phyloP scores from a whole-genome alignment of 2,329 filamentous ascomycete species.

The Epichloe brachyelytri region DNA sequence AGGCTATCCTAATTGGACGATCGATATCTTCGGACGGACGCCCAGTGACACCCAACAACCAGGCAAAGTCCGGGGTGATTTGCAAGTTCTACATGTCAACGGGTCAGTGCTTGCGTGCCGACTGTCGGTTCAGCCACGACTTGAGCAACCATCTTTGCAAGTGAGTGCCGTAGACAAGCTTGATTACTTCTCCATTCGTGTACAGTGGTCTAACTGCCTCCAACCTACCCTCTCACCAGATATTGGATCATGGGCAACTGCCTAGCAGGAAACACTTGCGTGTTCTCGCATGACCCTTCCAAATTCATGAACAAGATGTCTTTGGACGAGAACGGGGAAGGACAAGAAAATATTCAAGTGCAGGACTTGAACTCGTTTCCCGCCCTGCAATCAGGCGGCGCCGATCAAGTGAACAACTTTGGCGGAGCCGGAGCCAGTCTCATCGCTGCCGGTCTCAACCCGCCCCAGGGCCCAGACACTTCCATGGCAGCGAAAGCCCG shows the following conservation, averaged over 20 bases:
- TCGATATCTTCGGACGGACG: constrained; percentile 67
- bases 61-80: constrained; percentile 73
- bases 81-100: constrained; percentile 96
- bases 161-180: constrained; percentile 41
- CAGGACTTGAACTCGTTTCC: constrained; percentile 82
- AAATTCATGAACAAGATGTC: constrained; percentile 71
- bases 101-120: constrained; percentile 87
- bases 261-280: constrained; percentile 82
- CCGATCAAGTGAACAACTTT: constrained; percentile 44
- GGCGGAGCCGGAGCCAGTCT: constrained; percentile 36
- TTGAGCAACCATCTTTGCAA: constrained; percentile 95
- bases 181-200: neutral
- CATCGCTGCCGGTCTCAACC: constrained; percentile 40
- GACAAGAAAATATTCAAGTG: constrained; percentile 60
- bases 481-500: constrained; percentile 47
- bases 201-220: neutral
- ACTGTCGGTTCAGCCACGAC: constrained; percentile 95
- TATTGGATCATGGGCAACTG: constrained; percentile 97
- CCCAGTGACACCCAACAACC: constrained; percentile 62
- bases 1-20: constrained; percentile 72
- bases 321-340: constrained; percentile 51
- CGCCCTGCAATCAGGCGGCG: constrained; percentile 48
- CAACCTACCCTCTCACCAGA: constrained; percentile 27
- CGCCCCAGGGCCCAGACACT: constrained; percentile 57
- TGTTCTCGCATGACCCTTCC: constrained; percentile 93